Conservation (phyloP, 768 basidiomycete genomes). For the Amylocystis lapponica region DNA sequence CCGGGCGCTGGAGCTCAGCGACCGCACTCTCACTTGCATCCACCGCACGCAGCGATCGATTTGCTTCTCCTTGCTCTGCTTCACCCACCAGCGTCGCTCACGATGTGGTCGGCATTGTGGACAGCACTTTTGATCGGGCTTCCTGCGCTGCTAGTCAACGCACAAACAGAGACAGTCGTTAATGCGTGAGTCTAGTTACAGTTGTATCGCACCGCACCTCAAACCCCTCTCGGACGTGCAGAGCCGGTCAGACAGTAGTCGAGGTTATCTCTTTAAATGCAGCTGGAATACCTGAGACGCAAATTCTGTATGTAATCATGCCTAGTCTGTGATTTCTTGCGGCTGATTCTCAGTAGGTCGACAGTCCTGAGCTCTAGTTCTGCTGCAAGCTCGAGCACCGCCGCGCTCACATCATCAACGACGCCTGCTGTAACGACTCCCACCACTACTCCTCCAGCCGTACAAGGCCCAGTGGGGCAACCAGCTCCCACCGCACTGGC, state of each 20-base stretch:
- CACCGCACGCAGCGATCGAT: constrained; percentile 10
- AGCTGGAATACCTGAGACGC: constrained; percentile 36
- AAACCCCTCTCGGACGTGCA: constrained; percentile 15
- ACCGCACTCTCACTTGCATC: constrained; percentile 1
- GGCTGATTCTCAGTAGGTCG: constrained; percentile 11
- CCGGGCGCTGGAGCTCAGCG: constrained; percentile 1
- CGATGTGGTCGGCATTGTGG: neutral
- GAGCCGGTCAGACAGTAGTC: constrained; percentile 47
- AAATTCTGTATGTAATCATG: constrained; percentile 33
- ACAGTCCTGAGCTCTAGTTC: constrained; percentile 16
- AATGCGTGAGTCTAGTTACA: constrained; percentile 42
- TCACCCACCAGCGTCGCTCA: constrained; percentile 9
- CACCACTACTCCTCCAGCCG: constrained; percentile 8
- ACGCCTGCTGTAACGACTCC: constrained; percentile 5
- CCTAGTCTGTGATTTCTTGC: constrained; percentile 6
- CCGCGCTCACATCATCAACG: constrained; percentile 8
- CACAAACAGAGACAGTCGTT: constrained; percentile 43
- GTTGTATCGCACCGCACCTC: neutral
- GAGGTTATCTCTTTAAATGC: constrained; percentile 39
- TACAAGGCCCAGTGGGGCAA: constrained; percentile 51
- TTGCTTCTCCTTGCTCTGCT: constrained; percentile 14
- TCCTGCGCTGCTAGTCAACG: constrained; percentile 15
- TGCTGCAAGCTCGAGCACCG: constrained; percentile 14
- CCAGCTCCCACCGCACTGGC: constrained; percentile 11
- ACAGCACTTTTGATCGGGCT: constrained; percentile 4